These are phyloP conservation scores for Phialophora verrucosa DNA, from an alignment of 2,329 filamentous ascomycete genomes.

Conservation along the genomic window DNA sequence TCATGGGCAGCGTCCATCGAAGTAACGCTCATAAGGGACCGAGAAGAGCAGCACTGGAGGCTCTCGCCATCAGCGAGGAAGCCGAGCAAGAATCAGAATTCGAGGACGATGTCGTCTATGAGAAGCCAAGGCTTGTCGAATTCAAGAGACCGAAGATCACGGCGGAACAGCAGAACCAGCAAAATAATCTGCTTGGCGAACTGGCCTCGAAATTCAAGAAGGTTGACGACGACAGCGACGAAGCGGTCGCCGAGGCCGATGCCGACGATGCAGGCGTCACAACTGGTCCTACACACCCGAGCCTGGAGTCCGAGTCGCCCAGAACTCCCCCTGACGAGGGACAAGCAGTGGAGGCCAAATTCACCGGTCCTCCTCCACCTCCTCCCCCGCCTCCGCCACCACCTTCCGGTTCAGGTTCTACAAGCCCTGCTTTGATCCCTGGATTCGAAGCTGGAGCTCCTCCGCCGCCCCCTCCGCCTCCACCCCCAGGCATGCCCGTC, in stretches of 20 bases:
- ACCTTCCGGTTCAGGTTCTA: slow-evolving; percentile 34
- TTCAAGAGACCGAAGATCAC: slow-evolving; percentile 73
- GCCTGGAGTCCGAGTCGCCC: slow-evolving; percentile 72
- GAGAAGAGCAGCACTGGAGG: slow-evolving; percentile 47
- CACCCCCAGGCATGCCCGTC: slow-evolving; percentile 53
- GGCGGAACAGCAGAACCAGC: slow-evolving; percentile 67
- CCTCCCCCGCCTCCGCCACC: slow-evolving; percentile 45
- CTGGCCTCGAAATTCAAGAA: slow-evolving; percentile 76
- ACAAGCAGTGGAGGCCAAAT: slow-evolving; percentile 64
- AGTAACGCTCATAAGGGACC: slow-evolving; percentile 50
- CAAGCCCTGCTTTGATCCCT: slow-evolving; percentile 40
- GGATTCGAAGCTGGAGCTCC: slow-evolving; percentile 53
- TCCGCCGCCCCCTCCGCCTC: slow-evolving; percentile 58
- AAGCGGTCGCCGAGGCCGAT: slow-evolving; percentile 28
- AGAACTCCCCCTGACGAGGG: slow-evolving; percentile 68
- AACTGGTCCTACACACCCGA: slow-evolving; percentile 76
- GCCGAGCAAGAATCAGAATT: slow-evolving; percentile 62
- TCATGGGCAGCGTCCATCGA: slow-evolving; percentile 74
- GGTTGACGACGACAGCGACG: slow-evolving; percentile 72
- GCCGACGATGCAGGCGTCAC: slow-evolving; percentile 60
- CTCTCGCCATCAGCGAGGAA: slow-evolving; percentile 46
- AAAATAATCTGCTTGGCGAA: slow-evolving; percentile 71
- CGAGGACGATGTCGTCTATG: slow-evolving; percentile 70
- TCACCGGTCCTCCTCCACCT: slow-evolving; percentile 47
- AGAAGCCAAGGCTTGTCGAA: slow-evolving; percentile 79